Evolutionary conservation across 2,329 filamentous ascomycete genomes (phyloP).

Genomic region (Helminthosporium solani): DNA sequence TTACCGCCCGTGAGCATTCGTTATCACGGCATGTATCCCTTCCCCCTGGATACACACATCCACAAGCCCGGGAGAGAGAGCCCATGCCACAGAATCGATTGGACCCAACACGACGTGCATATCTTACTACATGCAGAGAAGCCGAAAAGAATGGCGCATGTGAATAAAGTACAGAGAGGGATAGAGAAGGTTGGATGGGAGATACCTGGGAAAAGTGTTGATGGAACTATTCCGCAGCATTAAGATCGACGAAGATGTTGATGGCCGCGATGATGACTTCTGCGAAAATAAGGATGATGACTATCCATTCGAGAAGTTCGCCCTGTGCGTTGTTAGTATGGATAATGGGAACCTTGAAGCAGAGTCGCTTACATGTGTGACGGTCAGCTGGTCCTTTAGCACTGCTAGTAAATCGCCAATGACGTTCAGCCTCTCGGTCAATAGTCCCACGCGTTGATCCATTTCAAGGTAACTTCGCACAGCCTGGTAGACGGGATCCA

Average conservation of each 20-base stretch:
- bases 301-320: conserved; percentile 58
- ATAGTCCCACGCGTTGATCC: conserved; percentile 86
- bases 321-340: conserved; percentile 30
- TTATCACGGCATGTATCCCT: too few relatives aligned
- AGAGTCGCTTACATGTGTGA: conserved; percentile 56
- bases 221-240: conserved; percentile 60
- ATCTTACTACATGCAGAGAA: too few relatives aligned
- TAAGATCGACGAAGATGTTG: conserved; percentile 93
- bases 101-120: too few relatives aligned
- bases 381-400: conserved; percentile 90
- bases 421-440: conserved; percentile 88
- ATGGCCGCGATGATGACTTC: conserved; percentile 91
- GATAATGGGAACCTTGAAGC: neutral
- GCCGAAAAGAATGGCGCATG: too few relatives aligned
- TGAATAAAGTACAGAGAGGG: too few relatives aligned
- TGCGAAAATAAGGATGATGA: conserved; percentile 92
- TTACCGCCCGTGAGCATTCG: too few relatives aligned
- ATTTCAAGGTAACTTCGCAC: conserved; percentile 96
- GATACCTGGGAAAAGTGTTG: too few relatives aligned
- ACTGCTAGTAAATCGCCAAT: conserved; percentile 92
- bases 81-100: too few relatives aligned
- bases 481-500: conserved; percentile 94
- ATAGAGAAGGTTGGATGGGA: too few relatives aligned
- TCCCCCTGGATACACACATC: too few relatives aligned
- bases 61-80: too few relatives aligned